Percentiles rank a stretch among this genome's conserved stretches.
Conservation (phyloP, 2,329 filamentous ascomycete genomes). For the Tolypocladium amazonense region DNA sequence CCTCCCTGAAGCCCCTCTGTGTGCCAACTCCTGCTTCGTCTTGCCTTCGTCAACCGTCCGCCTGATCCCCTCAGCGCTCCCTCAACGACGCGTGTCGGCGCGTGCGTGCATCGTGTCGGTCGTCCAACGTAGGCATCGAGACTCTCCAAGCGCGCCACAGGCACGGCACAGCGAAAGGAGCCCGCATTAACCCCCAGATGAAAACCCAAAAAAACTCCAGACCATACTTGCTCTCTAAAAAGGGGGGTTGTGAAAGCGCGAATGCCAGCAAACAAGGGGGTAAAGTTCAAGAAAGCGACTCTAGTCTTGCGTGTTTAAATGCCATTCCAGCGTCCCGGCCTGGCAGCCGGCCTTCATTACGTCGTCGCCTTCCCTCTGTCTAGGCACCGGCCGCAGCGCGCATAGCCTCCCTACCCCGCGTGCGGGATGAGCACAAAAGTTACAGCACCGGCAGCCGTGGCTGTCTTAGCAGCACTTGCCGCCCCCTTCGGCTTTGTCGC, state of each 20-base stretch:
- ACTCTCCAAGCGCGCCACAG: neutral
- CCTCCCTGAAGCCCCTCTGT: neutral
- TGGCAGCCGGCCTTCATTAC: constrained; percentile 3
- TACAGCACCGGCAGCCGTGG: constrained; percentile 3
- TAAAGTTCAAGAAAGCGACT: constrained; percentile 1
- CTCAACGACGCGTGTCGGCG: neutral
- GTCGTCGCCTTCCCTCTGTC: neutral
- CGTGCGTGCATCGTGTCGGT: neutral
- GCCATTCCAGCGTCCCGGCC: neutral
- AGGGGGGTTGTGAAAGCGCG: neutral
- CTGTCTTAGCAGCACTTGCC: constrained; percentile 68
- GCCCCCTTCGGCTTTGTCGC: constrained; percentile 47
- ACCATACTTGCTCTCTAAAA: constrained; percentile 31
- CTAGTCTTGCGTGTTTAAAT: neutral
- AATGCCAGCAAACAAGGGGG: neutral
- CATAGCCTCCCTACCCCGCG: neutral
- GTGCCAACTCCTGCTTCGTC: neutral
- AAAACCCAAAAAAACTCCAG: constrained; percentile 36
- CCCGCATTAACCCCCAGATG: constrained; percentile 32
- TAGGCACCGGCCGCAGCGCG: neutral
- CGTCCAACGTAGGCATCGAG: constrained; percentile 1
- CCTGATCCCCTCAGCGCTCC: neutral
- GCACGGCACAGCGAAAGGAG: constrained; percentile 15
- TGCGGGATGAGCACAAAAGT: neutral
- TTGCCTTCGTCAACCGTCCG: neutral